Percentiles rank a stretch among this genome's conserved stretches.
Conservation (phyloP, 495 filamentous ascomycete genomes). For the Xylaria acuta region DNA sequence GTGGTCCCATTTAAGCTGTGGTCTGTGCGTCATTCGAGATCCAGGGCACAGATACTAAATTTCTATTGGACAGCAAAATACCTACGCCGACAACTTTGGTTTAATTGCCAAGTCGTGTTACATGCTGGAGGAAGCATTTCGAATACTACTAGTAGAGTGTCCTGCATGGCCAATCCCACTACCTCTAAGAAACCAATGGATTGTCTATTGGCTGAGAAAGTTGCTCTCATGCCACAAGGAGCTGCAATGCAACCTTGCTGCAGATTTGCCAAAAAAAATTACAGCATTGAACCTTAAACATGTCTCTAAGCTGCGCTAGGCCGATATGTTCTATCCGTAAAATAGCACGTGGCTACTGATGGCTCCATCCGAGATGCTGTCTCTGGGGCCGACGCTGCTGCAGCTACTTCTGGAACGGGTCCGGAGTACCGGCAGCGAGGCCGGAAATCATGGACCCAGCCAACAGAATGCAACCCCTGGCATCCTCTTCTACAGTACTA, state of each 20-base stretch:
- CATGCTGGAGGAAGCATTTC: background rate
- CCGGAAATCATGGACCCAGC: background rate
- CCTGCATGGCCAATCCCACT: background rate
- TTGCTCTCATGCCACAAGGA: background rate
- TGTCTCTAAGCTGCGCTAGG: background rate
- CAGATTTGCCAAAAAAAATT: background rate
- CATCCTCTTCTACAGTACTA: background rate
- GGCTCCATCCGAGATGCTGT: slow-evolving; percentile 8
- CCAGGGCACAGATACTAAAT: background rate
- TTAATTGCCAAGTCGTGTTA: background rate
- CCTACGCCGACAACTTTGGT: background rate
- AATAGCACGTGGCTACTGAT: slow-evolving; percentile 7
- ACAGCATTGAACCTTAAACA: background rate
- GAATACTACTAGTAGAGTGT: background rate
- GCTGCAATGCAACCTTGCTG: slow-evolving; percentile 2
- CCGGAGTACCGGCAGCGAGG: background rate
- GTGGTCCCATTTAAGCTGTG: slow-evolving; percentile 7
- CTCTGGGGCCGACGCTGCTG: background rate
- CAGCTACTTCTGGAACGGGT: background rate
- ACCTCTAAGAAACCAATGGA: background rate
- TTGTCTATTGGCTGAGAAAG: background rate
- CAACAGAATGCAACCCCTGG: background rate
- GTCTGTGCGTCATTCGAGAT: slow-evolving; percentile 11
- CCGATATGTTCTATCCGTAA: background rate
- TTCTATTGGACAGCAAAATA: slow-evolving; percentile 18